Evolutionary conservation across 306 rosid species (phyloP).

Genomic region (Erythrophleum fordii): DNA sequence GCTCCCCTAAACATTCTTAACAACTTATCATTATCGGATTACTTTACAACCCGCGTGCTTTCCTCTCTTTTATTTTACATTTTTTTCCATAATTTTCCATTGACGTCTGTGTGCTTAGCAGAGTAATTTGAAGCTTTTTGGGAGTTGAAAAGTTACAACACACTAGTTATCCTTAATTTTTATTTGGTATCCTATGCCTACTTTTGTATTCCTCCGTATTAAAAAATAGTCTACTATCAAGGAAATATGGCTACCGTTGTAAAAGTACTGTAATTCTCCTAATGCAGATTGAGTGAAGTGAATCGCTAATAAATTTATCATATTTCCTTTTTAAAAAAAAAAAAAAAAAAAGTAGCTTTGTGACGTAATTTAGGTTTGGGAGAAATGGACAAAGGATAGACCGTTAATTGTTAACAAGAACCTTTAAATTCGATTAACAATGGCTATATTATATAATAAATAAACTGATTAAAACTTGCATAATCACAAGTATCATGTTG

Average conservation of each 20-base stretch:
- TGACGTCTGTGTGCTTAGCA: background rate
- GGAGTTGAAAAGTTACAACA: background rate
- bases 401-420: background rate
- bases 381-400: background rate
- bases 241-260: background rate
- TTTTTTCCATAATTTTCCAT: background rate
- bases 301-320: background rate
- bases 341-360: no score
- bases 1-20: background rate
- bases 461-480: no score
- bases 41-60: background rate
- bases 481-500: no score
- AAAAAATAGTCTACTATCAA: no score
- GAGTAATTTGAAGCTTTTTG: background rate
- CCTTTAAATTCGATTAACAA: background rate
- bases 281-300: background rate
- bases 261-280: no score
- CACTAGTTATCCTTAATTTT: background rate
- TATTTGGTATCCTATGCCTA: background rate
- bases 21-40: background rate
- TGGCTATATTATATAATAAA: no score
- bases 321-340: no score
- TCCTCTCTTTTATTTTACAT: background rate
- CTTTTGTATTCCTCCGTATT: background rate
- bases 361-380: background rate